phyloP scores from a whole-genome alignment of 2,329 filamentous ascomycete species.

The Chalaropsis ovoidea region DNA sequence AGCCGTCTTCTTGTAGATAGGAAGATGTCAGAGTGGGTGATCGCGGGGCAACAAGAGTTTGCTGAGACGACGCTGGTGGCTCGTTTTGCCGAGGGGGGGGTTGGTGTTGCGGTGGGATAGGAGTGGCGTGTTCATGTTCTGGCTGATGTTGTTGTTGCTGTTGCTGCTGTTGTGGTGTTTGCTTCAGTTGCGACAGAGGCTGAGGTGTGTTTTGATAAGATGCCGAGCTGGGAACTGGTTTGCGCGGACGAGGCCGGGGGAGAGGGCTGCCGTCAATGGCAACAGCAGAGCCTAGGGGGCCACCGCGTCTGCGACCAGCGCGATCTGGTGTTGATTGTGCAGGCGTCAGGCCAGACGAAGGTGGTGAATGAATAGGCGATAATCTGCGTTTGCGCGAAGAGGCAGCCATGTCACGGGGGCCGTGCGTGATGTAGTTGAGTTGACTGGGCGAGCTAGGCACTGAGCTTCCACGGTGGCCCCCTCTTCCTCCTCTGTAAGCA shows the following conservation, averaged over 20 bases:
- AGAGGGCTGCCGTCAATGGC: conserved; percentile 52
- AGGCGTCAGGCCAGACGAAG: conserved; percentile 40
- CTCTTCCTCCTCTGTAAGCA: conserved; percentile 50
- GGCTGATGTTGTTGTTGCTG: not conserved
- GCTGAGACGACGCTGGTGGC: conserved; percentile 18
- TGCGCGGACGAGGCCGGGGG: conserved; percentile 40
- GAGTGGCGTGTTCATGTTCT: not conserved
- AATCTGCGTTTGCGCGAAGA: conserved; percentile 50
- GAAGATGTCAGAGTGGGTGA: conserved; percentile 54
- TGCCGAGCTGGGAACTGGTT: conserved; percentile 20
- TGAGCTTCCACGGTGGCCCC: conserved; percentile 57
- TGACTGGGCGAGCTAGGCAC: conserved; percentile 58
- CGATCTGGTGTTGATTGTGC: conserved; percentile 52
- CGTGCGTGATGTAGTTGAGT: conserved; percentile 51
- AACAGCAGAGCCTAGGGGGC: conserved; percentile 31
- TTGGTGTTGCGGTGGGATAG: not conserved
- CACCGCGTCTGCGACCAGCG: conserved; percentile 27
- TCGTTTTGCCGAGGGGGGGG: conserved; percentile 1
- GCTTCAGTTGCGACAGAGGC: conserved; percentile 35
- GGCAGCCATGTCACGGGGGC: conserved; percentile 45
- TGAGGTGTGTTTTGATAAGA: conserved; percentile 36
- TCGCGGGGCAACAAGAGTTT: conserved; percentile 32
- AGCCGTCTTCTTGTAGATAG: conserved; percentile 50
- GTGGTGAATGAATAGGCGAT: conserved; percentile 47
- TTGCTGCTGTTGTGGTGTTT: conserved; percentile 18